A percentile compares a stretch with the other conserved stretches of the same genome.
Conservation (phyloP, 139 green algal species). For the Nannochloris sp. region DNA sequence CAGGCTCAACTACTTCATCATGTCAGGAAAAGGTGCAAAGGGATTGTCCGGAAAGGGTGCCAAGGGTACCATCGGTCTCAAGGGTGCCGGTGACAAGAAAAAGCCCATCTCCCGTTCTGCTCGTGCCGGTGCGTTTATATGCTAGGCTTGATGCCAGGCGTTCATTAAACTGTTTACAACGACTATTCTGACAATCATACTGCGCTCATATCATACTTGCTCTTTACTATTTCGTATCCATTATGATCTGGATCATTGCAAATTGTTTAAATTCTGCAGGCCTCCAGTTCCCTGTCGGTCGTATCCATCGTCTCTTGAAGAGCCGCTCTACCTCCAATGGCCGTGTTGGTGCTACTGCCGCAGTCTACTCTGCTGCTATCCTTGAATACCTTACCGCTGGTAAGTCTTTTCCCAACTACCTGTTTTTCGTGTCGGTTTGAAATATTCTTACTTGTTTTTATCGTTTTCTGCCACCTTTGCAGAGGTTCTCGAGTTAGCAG, state of each 20-base stretch:
- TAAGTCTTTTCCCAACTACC: too few species aligned
- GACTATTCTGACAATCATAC: too few species aligned
- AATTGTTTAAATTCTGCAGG: slow-evolving; percentile 6
- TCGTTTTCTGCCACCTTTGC: too few species aligned
- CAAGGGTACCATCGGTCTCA: slow-evolving; percentile 81
- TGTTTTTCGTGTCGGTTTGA: too few species aligned
- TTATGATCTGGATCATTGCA: too few species aligned
- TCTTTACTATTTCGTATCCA: too few species aligned
- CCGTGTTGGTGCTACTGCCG: slow-evolving; percentile 93
- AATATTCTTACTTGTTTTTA: too few species aligned
- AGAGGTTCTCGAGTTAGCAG: slow-evolving; percentile 98
- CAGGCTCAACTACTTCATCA: too few species aligned
- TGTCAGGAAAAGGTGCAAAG: slow-evolving; percentile 87
- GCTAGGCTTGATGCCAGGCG: too few species aligned
- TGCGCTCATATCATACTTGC: too few species aligned
- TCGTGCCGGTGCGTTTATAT: slow-evolving; percentile 40
- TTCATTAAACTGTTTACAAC: too few species aligned
- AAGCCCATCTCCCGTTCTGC: slow-evolving; percentile 79
- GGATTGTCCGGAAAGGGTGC: slow-evolving; percentile 88
- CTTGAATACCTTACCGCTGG: slow-evolving; percentile 57
- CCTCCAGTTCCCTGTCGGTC: slow-evolving; percentile 95
- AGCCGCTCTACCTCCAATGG: slow-evolving; percentile 88
- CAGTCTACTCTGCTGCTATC: slow-evolving; percentile 96
- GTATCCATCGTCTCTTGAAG: slow-evolving; percentile 98
- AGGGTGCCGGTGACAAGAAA: slow-evolving; percentile 58